Percentiles rank a stretch among this genome's conserved stretches.
Evolutionary conservation across 139 green algal genomes (phyloP).

Genomic region (Micromonas pusilla): DNA sequence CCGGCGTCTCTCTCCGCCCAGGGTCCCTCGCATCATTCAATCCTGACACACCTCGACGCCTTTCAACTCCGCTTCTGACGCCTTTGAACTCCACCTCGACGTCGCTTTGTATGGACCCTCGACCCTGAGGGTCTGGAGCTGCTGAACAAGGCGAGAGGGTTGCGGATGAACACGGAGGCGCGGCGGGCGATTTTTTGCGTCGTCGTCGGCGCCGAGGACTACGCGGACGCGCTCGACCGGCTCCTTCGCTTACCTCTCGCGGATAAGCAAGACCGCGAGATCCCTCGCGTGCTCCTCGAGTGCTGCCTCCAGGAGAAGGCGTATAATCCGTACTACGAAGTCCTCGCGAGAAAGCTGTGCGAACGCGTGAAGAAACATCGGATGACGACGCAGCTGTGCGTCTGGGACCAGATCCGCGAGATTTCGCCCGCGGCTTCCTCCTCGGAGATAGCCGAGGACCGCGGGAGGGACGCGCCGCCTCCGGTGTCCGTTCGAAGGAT

Average conservation of each 20-base stretch:
- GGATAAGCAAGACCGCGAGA: constrained; percentile 28
- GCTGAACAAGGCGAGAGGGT: neutral
- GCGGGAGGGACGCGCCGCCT: neutral
- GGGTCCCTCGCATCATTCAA: too few relatives aligned
- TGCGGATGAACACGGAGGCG: constrained; percentile 34
- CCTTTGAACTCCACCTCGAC: too few relatives aligned
- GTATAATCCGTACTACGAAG: constrained; percentile 37
- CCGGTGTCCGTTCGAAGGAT: constrained; percentile 10
- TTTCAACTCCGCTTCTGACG: too few relatives aligned
- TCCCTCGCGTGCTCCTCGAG: constrained; percentile 27
- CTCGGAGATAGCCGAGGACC: too few relatives aligned
- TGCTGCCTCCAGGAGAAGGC: constrained; percentile 33
- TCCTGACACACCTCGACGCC: too few relatives aligned
- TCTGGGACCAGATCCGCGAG: constrained; percentile 15
- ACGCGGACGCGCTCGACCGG: constrained; percentile 23
- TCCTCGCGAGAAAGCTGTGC: neutral
- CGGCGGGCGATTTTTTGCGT: constrained; percentile 28
- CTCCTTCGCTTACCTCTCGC: constrained; percentile 15
- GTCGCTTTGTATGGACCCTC: too few relatives aligned
- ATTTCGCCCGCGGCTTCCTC: neutral
- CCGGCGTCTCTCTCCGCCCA: too few relatives aligned
- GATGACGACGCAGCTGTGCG: constrained; percentile 14
- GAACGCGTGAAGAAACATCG: constrained; percentile 2
- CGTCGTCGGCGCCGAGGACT: constrained; percentile 27
- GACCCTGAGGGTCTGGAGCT: neutral